Evolutionary conservation across 1,284 basidiomycete genomes (phyloP), one percentile per base, ranked within the genome.

Genomic region (Phellopilus nigrolimitatus): DNA sequence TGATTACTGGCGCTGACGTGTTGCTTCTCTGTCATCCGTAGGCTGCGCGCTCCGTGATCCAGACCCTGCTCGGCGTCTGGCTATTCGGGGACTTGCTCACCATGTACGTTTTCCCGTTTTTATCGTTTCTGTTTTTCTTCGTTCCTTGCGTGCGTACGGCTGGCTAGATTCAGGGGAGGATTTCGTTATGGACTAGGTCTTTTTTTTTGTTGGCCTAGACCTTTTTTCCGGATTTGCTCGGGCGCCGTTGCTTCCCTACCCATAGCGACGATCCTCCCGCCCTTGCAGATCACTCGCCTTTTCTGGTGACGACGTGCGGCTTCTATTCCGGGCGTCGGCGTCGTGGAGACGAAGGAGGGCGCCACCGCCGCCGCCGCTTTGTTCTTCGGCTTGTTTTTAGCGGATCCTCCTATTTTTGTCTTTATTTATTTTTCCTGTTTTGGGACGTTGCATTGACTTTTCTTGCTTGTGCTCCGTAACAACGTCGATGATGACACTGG

Each of bases 11-110:
- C 24, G 21, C 40, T 25, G 43, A 9, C n/a, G n/a, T n/a, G n/a
- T n/a, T n/a, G n/a, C n/a, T n/a, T 0, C 33, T 33, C 21, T 15
- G 7, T 15, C 7, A 19, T 46, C 28, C 33, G 27, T 51, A 84
- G 82, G 84, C 84, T 33, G 82, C 82, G 15, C 75, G 82, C 49
- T 84, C 82, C 12, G 86, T 88, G 7, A 67, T 88, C 30, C 85
- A 89, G 66, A 88, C 84, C 5, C 67, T 85, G 24, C 66, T 88
- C 28, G 84, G 84, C 12, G 80, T 85, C 28, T 78, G 73, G 73
- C 66, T 85, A 13, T 87, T 88, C 65, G 66, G 68, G 10, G 86
- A 88, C 61, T 59, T 82, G 49, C 70, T 88, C 43, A 85, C 78
- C 8, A 69, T 73, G 84, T 87, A 65, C 57, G 80, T 65, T 13